These are phyloP conservation scores for Linderniella brevidens DNA, from an alignment of 257 asterid genomes.

Conservation along the genomic window DNA sequence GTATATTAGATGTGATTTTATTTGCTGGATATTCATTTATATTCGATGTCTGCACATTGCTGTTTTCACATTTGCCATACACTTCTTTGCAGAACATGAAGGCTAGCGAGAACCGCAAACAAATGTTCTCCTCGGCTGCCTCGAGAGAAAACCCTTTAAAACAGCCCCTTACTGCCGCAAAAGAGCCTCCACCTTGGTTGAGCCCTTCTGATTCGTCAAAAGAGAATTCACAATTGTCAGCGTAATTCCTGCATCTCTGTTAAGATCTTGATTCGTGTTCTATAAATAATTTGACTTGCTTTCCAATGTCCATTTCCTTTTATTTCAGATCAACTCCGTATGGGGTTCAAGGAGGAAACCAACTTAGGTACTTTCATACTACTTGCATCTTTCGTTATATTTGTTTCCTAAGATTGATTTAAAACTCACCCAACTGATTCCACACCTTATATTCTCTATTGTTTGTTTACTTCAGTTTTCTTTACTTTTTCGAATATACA, in stretches of 20 bases:
- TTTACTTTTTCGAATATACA: no score
- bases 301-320: slow-evolving; percentile 3
- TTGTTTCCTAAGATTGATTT: no score
- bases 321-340: slow-evolving; percentile 28
- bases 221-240: slow-evolving; percentile 19
- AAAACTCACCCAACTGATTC: no score
- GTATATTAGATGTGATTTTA: slow-evolving; percentile 13
- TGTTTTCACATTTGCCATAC: slow-evolving; percentile 7
- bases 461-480: no score
- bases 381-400: not conserved
- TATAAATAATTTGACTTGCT: not conserved
- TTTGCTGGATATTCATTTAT: not conserved
- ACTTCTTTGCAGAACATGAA: slow-evolving; percentile 37
- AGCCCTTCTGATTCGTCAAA: slow-evolving; percentile 22
- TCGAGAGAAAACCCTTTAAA: slow-evolving; percentile 64
- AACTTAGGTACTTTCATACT: slow-evolving; percentile 26
- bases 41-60: not conserved
- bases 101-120: slow-evolving; percentile 69
- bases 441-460: no score
- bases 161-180: slow-evolving; percentile 18
- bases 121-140: slow-evolving; percentile 50
- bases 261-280: not conserved
- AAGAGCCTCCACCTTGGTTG: slow-evolving; percentile 66
- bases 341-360: slow-evolving; percentile 35
- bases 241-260: slow-evolving; percentile 15